Conservation (phyloP, 1,284 basidiomycete genomes). For the Pterulicium gracile region DNA sequence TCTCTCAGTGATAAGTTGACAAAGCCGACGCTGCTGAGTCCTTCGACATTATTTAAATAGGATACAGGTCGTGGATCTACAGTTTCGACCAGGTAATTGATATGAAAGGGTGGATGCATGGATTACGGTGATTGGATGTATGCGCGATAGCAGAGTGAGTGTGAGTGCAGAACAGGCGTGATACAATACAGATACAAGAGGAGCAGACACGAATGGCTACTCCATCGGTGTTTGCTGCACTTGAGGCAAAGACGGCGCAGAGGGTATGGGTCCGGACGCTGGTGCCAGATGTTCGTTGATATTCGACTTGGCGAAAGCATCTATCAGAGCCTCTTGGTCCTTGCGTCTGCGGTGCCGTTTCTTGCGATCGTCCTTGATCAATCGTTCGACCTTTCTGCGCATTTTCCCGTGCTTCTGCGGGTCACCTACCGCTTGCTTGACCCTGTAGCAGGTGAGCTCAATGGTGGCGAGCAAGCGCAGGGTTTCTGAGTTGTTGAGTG, state of each 20-base stretch:
- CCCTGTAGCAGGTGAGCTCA: slow-evolving; percentile 68
- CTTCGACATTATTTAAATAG: neutral
- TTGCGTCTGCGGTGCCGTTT: slow-evolving; percentile 67
- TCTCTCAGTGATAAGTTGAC: too few species aligned
- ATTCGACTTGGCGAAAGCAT: slow-evolving; percentile 58
- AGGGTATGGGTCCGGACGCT: neutral
- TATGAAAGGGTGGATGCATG: neutral
- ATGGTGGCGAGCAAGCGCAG: slow-evolving; percentile 68
- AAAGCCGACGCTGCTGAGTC: too few species aligned
- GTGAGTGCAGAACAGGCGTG: too few species aligned
- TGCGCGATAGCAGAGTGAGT: too few species aligned
- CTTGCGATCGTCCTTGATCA: slow-evolving; percentile 72
- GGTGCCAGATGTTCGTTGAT: slow-evolving; percentile 25
- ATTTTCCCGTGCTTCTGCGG: slow-evolving; percentile 49
- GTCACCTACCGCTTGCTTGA: slow-evolving; percentile 53
- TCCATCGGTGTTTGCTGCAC: neutral
- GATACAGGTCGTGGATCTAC: neutral
- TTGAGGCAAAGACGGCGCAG: neutral
- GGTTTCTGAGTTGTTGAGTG: slow-evolving; percentile 70
- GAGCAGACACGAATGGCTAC: neutral
- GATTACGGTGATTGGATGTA: too few species aligned
- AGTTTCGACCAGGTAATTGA: neutral
- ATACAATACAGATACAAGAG: neutral
- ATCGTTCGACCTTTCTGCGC: slow-evolving; percentile 58
- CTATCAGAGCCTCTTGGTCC: slow-evolving; percentile 69